phyloP scores from a whole-genome alignment of 108 stramenopile genomes.

The Nitzschia palea region DNA sequence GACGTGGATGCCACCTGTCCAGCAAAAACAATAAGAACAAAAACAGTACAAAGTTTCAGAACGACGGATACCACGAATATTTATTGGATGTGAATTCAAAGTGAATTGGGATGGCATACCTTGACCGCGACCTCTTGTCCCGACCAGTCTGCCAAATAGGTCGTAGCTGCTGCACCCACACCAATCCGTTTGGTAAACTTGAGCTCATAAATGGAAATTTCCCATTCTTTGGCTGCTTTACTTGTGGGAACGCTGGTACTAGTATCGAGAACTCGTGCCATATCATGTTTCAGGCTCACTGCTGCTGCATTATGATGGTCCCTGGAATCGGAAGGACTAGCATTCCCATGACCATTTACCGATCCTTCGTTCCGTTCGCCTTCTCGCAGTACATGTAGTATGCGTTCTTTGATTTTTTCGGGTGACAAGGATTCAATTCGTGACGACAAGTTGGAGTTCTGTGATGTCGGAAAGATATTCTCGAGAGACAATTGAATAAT shows the following conservation, averaged over 20 bases:
- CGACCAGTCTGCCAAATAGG: constrained; percentile 66
- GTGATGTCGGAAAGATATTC: neutral
- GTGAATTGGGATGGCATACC: too few relatives aligned
- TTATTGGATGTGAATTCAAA: too few relatives aligned
- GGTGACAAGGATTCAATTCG: constrained; percentile 30
- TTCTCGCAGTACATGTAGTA: constrained; percentile 15
- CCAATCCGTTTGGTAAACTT: constrained; percentile 64
- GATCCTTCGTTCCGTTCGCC: constrained; percentile 4
- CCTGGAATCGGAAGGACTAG: neutral
- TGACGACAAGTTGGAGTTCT: neutral
- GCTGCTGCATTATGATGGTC: neutral
- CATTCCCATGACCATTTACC: too few relatives aligned
- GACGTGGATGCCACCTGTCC: constrained; percentile 43
- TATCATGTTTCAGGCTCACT: constrained; percentile 15
- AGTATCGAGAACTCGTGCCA: neutral
- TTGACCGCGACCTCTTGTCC: constrained; percentile 72
- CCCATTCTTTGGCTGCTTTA: constrained; percentile 57
- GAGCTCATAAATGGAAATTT: constrained; percentile 69
- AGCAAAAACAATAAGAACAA: neutral
- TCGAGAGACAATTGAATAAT: neutral
- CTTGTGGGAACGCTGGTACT: neutral
- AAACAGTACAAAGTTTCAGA: too few relatives aligned
- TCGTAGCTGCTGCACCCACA: constrained; percentile 64
- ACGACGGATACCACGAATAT: too few relatives aligned
- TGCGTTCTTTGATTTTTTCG: constrained; percentile 25